Evolutionary conservation across 2,329 filamentous ascomycete species (phyloP).

Genomic region (Phoma sp.): DNA sequence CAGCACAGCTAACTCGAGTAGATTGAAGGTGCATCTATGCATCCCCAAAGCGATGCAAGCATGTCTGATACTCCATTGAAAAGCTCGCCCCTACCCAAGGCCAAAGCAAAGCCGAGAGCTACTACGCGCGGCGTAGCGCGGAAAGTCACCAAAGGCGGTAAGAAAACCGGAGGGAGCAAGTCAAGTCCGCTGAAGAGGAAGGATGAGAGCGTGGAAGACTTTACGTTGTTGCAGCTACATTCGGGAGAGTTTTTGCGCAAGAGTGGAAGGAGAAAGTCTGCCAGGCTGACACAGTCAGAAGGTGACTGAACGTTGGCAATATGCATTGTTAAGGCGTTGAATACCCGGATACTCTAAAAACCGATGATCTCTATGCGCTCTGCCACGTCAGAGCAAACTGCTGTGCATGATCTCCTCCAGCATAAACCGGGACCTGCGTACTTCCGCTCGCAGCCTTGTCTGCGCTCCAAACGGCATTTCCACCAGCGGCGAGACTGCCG

Average conservation of each 20-base stretch:
- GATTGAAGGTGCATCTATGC: background rate
- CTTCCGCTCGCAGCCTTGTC: conserved; percentile 51
- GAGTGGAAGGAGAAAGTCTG: conserved; percentile 3
- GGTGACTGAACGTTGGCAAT: background rate
- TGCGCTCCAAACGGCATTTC: conserved; percentile 52
- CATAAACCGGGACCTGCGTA: conserved; percentile 55
- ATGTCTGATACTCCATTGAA: background rate
- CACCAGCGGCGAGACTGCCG: conserved; percentile 47
- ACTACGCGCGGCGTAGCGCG: conserved; percentile 3
- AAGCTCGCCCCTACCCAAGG: background rate
- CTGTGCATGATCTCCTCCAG: conserved; percentile 40
- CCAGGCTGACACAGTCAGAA: background rate
- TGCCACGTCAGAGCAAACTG: conserved; percentile 50
- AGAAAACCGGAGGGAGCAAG: background rate
- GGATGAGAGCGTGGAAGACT: conserved; percentile 1
- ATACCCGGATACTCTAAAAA: conserved; percentile 1
- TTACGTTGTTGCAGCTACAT: conserved; percentile 9
- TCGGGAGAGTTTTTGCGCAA: background rate
- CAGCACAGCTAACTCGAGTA: background rate
- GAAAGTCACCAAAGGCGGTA: conserved; percentile 1
- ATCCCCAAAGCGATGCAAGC: background rate
- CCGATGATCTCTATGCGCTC: conserved; percentile 21
- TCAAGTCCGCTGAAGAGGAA: background rate
- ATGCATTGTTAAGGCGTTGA: conserved; percentile 8
- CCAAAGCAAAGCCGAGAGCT: background rate